Conservation (phyloP, 495 filamentous ascomycete genomes). For the Aspergillus conjunctus region DNA sequence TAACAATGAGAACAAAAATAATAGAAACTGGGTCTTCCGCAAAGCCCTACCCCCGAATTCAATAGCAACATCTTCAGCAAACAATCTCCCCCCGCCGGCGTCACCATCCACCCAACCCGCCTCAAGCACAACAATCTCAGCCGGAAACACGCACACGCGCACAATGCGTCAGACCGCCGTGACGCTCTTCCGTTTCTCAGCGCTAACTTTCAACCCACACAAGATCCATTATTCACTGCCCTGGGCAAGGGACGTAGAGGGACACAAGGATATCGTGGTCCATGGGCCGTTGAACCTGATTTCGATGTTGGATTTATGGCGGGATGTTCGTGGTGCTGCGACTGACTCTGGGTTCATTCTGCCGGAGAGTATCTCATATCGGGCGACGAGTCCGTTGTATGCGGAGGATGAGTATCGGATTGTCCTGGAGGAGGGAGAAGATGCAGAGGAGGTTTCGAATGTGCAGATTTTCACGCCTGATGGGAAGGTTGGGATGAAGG, state of each 20-base stretch:
- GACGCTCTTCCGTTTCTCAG: conserved; percentile 70
- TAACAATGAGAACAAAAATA: background rate
- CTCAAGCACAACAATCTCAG: conserved; percentile 29
- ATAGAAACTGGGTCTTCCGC: conserved; percentile 61
- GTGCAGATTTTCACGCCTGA: conserved; percentile 47
- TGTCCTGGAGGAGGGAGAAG: conserved; percentile 41
- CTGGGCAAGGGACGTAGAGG: conserved; percentile 62
- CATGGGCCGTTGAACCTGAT: conserved; percentile 67
- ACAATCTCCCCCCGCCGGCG: conserved; percentile 14
- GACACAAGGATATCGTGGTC: conserved; percentile 60
- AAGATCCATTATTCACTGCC: conserved; percentile 69
- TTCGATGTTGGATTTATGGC: conserved; percentile 65
- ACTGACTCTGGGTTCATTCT: conserved; percentile 27
- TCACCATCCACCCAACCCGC: conserved; percentile 29
- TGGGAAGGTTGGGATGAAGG: conserved; percentile 50
- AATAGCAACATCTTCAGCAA: no score
- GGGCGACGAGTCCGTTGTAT: conserved; percentile 63
- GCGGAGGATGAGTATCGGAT: conserved; percentile 55
- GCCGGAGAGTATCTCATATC: conserved; percentile 57
- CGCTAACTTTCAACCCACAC: conserved; percentile 72
- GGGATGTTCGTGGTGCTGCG: conserved; percentile 40
- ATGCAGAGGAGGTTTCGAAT: conserved; percentile 30
- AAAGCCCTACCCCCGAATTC: conserved; percentile 42
- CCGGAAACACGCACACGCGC: conserved; percentile 38
- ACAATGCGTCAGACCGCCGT: conserved; percentile 56